Evolutionary conservation across 2,329 filamentous ascomycete species (phyloP), one percentile per base, ranked within the genome.

Genomic region (Phaeophleospora eucalypticola): DNA sequence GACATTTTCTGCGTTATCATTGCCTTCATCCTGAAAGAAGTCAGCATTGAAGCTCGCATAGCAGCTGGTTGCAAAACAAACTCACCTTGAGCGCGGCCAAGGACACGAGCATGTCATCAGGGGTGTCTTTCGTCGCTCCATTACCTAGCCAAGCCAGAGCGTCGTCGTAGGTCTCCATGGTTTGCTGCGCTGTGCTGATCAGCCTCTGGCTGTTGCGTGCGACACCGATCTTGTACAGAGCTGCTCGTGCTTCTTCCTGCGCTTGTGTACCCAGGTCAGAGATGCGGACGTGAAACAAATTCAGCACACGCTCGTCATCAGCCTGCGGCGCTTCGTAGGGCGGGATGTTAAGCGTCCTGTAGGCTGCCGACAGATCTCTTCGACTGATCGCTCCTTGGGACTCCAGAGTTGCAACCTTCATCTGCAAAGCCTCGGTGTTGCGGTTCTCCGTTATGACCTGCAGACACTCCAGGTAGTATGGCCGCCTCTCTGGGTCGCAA

Each of bases 391-490:
- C 71, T 20, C 80, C 82, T 58, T 79, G 66, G 1, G 81, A 82
- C 40, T 75, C 76, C 34, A 83, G 74, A 42, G 76, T 70, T 6
- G 74, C 75, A 18, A 82, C 77, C 58, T 81, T 78, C 27, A 73
- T 72, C 35, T 79, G 69, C n/a, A 88, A 73, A 6, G 71, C 62
- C 35, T 79, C 74, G 60, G 77, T 82, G 27, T 73, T 67, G 43
- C 82, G 71, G 15, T 77, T 74, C 18, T 69, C 68, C 14, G 78
- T 77, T 43, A 87, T 77, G 38, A 75, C 70, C 54, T 77, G 73
- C n/a, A 88, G 69, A 57, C 80, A 84, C 63, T 83, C 77, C 49
- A 86, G 74, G 61, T 86, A 87, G 59, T 81, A 80, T 2, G 81
- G 66, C 15, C 70, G 68, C 49, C 79, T 77, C 16, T 58, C 53